These are phyloP conservation scores for Pythium folliculosum DNA, from an alignment of 352 stramenopile species.

Conservation along the genomic window DNA sequence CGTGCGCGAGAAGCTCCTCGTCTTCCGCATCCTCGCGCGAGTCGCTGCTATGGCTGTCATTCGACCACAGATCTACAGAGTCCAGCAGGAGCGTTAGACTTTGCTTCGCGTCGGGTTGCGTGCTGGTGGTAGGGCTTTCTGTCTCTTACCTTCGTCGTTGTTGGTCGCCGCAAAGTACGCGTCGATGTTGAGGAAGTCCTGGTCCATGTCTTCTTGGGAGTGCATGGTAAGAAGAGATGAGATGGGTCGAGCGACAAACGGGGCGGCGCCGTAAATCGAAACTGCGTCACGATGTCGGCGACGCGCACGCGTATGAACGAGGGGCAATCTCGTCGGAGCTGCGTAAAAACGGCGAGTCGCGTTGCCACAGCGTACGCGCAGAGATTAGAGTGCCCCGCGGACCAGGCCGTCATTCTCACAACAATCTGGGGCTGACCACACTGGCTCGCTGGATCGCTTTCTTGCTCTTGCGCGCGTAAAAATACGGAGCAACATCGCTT, in stretches of 20 bases:
- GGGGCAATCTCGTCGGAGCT: background rate
- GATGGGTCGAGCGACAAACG: background rate
- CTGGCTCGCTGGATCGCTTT: background rate
- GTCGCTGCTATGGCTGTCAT: background rate
- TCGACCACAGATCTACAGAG: conserved; percentile 28
- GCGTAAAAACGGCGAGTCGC: background rate
- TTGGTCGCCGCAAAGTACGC: conserved; percentile 33
- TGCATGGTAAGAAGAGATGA: conserved; percentile 18
- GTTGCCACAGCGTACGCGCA: background rate
- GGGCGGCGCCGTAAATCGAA: conserved; percentile 11
- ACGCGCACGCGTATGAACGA: background rate
- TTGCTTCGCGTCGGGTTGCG: too few relatives aligned
- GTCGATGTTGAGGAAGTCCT: conserved; percentile 40
- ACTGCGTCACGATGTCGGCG: conserved; percentile 1
- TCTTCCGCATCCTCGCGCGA: conserved; percentile 3
- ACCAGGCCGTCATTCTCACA: background rate
- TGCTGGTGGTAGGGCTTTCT: too few relatives aligned
- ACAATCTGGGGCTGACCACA: too few relatives aligned
- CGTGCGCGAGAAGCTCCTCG: background rate
- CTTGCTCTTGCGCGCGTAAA: background rate
- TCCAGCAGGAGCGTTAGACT: background rate
- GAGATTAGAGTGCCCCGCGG: background rate
- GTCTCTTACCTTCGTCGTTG: conserved; percentile 29
- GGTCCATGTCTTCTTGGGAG: conserved; percentile 33
- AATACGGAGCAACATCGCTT: conserved; percentile 2